phyloP scores from a whole-genome alignment of 768 basidiomycete genomes.

The Vishniacozyma victoriae region DNA sequence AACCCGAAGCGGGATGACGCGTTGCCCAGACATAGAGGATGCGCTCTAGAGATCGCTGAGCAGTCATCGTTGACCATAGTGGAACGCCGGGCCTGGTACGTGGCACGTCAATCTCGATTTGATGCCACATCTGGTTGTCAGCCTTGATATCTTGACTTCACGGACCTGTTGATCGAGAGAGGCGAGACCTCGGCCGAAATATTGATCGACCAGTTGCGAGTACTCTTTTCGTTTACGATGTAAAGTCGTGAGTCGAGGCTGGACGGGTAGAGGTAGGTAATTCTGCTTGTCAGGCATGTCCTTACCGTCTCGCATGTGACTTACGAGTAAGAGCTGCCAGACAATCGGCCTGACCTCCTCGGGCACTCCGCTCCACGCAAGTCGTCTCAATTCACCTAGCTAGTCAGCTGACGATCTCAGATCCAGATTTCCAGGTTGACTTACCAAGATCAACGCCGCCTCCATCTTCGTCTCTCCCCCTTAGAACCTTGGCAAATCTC shows the following conservation, averaged over 20 bases:
- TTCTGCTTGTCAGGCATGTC: slow-evolving; percentile 54
- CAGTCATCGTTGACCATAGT: slow-evolving; percentile 83
- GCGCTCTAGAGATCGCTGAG: slow-evolving; percentile 87
- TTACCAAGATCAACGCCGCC: slow-evolving; percentile 62
- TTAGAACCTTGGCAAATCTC: slow-evolving; percentile 38
- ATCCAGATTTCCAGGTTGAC: slow-evolving; percentile 31
- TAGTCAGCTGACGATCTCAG: slow-evolving; percentile 2
- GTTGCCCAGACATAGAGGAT: slow-evolving; percentile 99
- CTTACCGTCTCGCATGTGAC: slow-evolving; percentile 38
- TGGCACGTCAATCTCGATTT: slow-evolving; percentile 97
- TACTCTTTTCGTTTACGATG: slow-evolving; percentile 88
- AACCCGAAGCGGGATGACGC: slow-evolving; percentile 94
- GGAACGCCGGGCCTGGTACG: slow-evolving; percentile 84
- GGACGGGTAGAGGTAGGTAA: slow-evolving; percentile 78
- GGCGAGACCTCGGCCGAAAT: slow-evolving; percentile 78
- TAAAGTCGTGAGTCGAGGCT: slow-evolving; percentile 69
- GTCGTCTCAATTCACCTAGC: slow-evolving; percentile 75
- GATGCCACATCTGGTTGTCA: slow-evolving; percentile 78
- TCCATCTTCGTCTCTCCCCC: slow-evolving; percentile 45
- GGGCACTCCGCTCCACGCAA: slow-evolving; percentile 94
- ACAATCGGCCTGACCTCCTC: slow-evolving; percentile 77
- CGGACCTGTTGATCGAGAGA: slow-evolving; percentile 69
- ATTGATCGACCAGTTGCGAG: slow-evolving; percentile 74
- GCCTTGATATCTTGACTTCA: background rate
- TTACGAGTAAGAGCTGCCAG: slow-evolving; percentile 88